Base-by-base conservation (phyloP, 108 stramenopile genomes). In the Cylindrotheca fusiformis region DNA sequence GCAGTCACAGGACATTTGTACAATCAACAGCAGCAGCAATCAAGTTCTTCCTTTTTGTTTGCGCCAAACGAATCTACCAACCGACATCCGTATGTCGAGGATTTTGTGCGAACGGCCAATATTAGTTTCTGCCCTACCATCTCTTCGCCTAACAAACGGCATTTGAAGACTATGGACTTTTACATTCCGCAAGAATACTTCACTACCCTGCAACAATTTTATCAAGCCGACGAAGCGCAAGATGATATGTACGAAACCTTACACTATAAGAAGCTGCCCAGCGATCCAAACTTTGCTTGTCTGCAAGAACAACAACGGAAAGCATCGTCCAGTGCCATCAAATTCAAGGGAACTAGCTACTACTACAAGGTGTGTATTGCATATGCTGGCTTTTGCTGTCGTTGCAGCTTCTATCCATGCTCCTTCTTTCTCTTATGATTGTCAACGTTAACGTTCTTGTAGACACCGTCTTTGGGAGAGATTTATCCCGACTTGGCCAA, bases 141-240 rank as follows among this genome's bases (percentile, higher is more conserved):
- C 1, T 1, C 27, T 32, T 20, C 47, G 24, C 17, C 33, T 28
- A 12, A 36, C 30, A 44, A 48, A 49, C 14, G 60, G 10, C 14
- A 22, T 20, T 33, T 83, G 47, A n/a, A 55, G 14, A 29, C 54
- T 41, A 60, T 83, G 64, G 77, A 83, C 33, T 83, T 83, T 74
- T 58, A 58, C 31, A 51, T 83, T 49, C 68, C 82, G 46, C 59
- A 52, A 5, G 66, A 74, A 28, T 33, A 23, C 19, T 55, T 69
- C 47, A 60, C 60, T 8, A 52, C 78, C 0, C n/a, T 83, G 21
- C 26, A 52, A 0, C 28, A 29, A 3, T 66, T 71, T 32, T 80
- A 72, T 49, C 66, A 58, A 2, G 83, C 83, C 0, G 83, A 84
- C 68, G 32, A 36, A 19, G 29, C 41, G 19, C 33, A 77, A 47